These are phyloP conservation scores for Colletotrichum sojae DNA, from an alignment of 2,329 filamentous ascomycete species.

Conservation along the genomic window DNA sequence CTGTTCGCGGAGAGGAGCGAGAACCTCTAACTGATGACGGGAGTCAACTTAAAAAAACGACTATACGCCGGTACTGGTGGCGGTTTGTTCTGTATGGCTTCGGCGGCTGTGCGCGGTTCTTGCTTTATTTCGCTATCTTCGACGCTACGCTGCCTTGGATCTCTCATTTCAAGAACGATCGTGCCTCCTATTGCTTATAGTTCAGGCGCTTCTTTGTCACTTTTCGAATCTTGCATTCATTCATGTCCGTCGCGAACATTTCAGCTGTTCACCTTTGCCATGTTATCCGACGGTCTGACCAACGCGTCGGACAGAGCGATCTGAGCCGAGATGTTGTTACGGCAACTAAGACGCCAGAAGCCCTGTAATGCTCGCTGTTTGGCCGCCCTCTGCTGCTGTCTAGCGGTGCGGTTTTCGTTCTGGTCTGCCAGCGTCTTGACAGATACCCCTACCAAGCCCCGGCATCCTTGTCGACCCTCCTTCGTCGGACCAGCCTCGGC, in stretches of 20 bases:
- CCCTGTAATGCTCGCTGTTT: slow-evolving; percentile 2
- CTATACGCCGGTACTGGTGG: neutral
- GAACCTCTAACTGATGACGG: neutral
- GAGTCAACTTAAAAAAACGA: slow-evolving; percentile 5
- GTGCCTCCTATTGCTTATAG: neutral
- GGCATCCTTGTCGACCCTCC: slow-evolving; percentile 28
- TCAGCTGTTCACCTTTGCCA: neutral
- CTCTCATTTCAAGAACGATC: neutral
- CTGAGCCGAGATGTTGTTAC: slow-evolving; percentile 2
- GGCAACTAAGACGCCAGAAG: slow-evolving; percentile 2
- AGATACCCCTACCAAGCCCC: slow-evolving; percentile 31
- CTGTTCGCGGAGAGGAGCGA: neutral
- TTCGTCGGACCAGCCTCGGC: slow-evolving; percentile 30
- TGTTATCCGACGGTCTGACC: neutral
- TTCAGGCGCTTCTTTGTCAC: slow-evolving; percentile 15
- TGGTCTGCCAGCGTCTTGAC: slow-evolving; percentile 16
- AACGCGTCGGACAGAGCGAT: slow-evolving; percentile 8
- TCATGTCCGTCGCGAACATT: neutral
- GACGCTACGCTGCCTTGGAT: slow-evolving; percentile 2
- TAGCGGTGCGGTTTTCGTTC: slow-evolving; percentile 15
- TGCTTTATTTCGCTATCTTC: neutral
- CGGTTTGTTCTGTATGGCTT: neutral
- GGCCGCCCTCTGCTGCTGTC: slow-evolving; percentile 28
- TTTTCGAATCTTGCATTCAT: slow-evolving; percentile 3
- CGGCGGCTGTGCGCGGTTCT: neutral